phyloP scores from a whole-genome alignment of 2,329 filamentous ascomycete genomes.

The Chaetothyriales sp. region DNA sequence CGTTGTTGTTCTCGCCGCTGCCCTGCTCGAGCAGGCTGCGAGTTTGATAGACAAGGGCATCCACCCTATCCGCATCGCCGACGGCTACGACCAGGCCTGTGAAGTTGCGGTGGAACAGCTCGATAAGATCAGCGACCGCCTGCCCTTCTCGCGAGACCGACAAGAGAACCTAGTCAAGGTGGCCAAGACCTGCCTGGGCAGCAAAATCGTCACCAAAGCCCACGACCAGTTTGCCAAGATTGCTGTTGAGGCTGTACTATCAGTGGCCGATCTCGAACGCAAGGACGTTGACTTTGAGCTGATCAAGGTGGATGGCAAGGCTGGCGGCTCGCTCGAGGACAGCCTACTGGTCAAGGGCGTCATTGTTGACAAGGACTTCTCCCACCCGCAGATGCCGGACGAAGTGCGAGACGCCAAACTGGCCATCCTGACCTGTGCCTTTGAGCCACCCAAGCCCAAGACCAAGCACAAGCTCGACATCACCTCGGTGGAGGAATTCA shows the following conservation, averaged over 20 bases:
- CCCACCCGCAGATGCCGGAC: slow-evolving; percentile 95
- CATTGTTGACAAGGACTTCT: slow-evolving; percentile 99
- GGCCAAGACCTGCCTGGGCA: slow-evolving; percentile 86
- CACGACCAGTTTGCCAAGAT: slow-evolving; percentile 98
- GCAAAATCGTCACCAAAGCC: slow-evolving; percentile 97
- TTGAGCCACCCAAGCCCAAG: slow-evolving; percentile 98
- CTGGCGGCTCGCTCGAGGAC: slow-evolving; percentile 85
- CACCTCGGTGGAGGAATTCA: slow-evolving; percentile 92
- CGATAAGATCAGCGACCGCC: slow-evolving; percentile 81
- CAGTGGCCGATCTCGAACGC: slow-evolving; percentile 85
- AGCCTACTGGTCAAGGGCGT: slow-evolving; percentile 92
- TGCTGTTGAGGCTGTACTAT: slow-evolving; percentile 89
- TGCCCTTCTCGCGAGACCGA: slow-evolving; percentile 66
- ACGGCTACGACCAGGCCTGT: slow-evolving; percentile 94
- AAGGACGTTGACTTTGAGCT: slow-evolving; percentile 98
- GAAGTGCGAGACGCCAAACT: slow-evolving; percentile 93
- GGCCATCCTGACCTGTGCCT: slow-evolving; percentile 92
- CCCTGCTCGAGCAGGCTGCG: slow-evolving; percentile 86
- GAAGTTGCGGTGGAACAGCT: slow-evolving; percentile 89
- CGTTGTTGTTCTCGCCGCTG: slow-evolving; percentile 88
- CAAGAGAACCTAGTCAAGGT: slow-evolving; percentile 84
- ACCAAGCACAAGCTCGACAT: slow-evolving; percentile 99
- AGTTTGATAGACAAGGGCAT: slow-evolving; percentile 99
- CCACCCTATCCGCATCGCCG: slow-evolving; percentile 94
- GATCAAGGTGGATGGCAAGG: slow-evolving; percentile 98